Percentiles rank a stretch among this genome's conserved stretches.
These are phyloP conservation scores for Leishmania gerbilli DNA, from an alignment of 208 protist genomes.

Conservation along the genomic window DNA sequence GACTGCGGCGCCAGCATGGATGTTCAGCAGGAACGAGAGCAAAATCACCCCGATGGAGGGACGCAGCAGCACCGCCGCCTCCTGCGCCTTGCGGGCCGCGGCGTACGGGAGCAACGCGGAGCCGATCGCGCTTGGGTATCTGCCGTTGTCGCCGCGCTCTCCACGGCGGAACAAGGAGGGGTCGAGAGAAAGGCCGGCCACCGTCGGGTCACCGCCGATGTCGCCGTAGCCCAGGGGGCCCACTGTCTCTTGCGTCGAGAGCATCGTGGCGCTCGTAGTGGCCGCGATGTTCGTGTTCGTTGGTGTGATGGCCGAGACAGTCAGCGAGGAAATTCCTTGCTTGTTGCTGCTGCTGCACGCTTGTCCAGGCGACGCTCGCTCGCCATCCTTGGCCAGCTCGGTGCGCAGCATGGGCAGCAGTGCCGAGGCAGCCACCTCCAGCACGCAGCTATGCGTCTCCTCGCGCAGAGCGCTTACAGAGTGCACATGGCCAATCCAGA, in stretches of 20 bases:
- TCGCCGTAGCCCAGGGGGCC: neutral
- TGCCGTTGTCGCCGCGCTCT: neutral
- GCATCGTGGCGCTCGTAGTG: conserved; percentile 13
- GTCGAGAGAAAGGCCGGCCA: neutral
- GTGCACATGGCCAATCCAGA: conserved; percentile 67
- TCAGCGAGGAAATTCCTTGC: conserved; percentile 10
- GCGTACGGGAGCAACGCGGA: conserved; percentile 37
- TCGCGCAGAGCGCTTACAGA: conserved; percentile 29
- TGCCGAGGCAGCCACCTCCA: conserved; percentile 30
- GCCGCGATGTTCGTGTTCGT: conserved; percentile 6
- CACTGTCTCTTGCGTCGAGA: conserved; percentile 12
- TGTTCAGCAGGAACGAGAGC: conserved; percentile 54
- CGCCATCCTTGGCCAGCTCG: conserved; percentile 28
- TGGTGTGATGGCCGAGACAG: conserved; percentile 27
- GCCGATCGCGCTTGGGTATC: neutral
- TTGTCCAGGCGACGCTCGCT: neutral
- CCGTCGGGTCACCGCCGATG: neutral
- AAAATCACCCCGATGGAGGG: conserved; percentile 60
- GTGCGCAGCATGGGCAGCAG: conserved; percentile 49
- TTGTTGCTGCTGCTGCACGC: neutral
- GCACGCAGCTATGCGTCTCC: conserved; percentile 37
- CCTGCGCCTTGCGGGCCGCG: conserved; percentile 27
- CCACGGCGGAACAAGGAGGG: neutral
- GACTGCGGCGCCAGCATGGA: conserved; percentile 26
- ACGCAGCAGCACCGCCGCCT: conserved; percentile 42